Evolutionary conservation across 139 green algal species (phyloP).

Genomic region (Auxenochlorella protothecoides): DNA sequence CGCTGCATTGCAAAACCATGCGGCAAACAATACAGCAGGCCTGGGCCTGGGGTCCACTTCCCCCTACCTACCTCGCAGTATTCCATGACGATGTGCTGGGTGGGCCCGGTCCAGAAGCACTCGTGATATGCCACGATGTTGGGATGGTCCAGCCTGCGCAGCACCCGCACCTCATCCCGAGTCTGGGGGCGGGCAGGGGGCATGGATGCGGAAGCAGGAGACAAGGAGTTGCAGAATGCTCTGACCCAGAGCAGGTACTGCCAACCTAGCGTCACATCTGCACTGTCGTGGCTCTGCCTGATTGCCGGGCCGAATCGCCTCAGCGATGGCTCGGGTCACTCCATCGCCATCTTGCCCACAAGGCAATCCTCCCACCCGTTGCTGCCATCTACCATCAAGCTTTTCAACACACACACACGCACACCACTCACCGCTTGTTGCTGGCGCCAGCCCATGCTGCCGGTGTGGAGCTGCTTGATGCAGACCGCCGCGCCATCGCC

Average conservation of each 20-base stretch:
- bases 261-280: no score
- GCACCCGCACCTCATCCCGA: constrained; percentile 16
- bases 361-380: not conserved
- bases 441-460: not conserved
- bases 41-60: not conserved
- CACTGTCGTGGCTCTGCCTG: no score
- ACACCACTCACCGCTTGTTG: constrained; percentile 5
- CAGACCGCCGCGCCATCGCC: constrained; percentile 5
- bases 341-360: not conserved
- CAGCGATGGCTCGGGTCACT: no score
- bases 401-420: no score
- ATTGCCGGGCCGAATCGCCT: no score
- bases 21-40: no score
- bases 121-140: constrained; percentile 55
- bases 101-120: constrained; percentile 32
- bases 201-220: not conserved
- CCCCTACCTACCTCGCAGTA: constrained; percentile 31
- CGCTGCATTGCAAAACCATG: not conserved
- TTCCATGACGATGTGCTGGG: constrained; percentile 61
- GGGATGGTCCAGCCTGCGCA: constrained; percentile 38
- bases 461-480: constrained; percentile 9
- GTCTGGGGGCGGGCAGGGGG: not conserved
- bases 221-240: not conserved
- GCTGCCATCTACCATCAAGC: not conserved
- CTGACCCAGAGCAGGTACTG: no score